Percentiles rank a stretch among this genome's conserved stretches.
Evolutionary conservation across 73 alveolate species (phyloP).

Genomic region (Diophrys appendiculata): DNA sequence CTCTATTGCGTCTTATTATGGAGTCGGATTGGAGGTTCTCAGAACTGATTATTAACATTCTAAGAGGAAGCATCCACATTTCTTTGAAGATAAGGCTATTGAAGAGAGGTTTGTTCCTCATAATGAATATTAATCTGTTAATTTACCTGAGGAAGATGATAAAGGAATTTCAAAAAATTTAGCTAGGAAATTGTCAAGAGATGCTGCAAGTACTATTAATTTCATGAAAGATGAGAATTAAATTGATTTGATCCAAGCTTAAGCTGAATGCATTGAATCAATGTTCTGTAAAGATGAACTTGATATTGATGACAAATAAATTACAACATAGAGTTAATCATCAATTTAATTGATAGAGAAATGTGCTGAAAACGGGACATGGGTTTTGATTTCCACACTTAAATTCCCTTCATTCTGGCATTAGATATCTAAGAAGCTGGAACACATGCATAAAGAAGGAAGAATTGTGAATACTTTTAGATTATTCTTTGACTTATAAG

Average conservation of each 20-base stretch:
- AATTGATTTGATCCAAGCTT: conserved; percentile 25
- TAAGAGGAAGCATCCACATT: conserved; percentile 36
- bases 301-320: conserved; percentile 65
- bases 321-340: conserved; percentile 30
- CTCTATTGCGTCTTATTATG: conserved; percentile 54
- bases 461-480: conserved; percentile 63
- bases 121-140: not conserved
- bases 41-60: conserved; percentile 56
- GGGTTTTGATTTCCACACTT: conserved; percentile 75
- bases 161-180: conserved; percentile 27
- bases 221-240: conserved; percentile 10
- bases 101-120: conserved; percentile 17
- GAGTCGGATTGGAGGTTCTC: conserved; percentile 60
- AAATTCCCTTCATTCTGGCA: conserved; percentile 75
- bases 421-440: conserved; percentile 43
- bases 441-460: conserved; percentile 46
- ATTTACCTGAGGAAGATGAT: conserved; percentile 4
- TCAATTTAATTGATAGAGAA: conserved; percentile 59
- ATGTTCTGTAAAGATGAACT: conserved; percentile 66
- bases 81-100: conserved; percentile 36
- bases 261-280: conserved; percentile 11
- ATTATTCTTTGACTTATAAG: conserved; percentile 73
- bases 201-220: conserved; percentile 22
- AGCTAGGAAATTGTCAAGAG: conserved; percentile 34
- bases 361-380: conserved; percentile 83